Base-by-base conservation (phyloP, 305 asterid species). In the Plantago coronopus region DNA sequence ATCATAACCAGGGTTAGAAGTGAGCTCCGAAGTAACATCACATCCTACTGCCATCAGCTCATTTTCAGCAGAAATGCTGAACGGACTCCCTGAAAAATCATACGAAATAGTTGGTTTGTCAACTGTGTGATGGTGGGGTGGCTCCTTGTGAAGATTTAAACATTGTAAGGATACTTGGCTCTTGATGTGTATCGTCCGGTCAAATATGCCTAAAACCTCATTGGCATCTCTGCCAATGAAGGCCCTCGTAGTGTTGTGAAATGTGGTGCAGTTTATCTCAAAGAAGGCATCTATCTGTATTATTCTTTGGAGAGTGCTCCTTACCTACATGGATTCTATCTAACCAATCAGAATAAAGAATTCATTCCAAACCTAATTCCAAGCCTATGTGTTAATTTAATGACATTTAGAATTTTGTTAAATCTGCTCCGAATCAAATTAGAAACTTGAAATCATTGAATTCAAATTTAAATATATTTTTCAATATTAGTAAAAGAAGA, bases 11-110 rank as follows among this genome's bases (percentile, higher is more conserved):
- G 40, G 13, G 12, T 5, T 14, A 31, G 5, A 20, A 54, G 10
- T 2, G 46, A 4, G 22, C 25, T 18, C 8, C 7, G 59, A 54
- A 18, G 45, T 17, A 15, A 63, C 65, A 11, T 65, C 61, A 0
- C 81, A 76, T 17, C 81, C 76, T 4, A 72, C 71, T 0, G 59
- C 48, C 0, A 75, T 72, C 7, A 76, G 75, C 66, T 62, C 69
- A 37, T 76, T 76, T 11, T 59, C 65, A 12, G 19, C 60, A 13
- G 73, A 62, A 4, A 76, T 27, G 22, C 70, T 72, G 40, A 68
- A 69, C 27, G 74, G 72, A 20, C 71, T 51, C 8, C 53, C 45
- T 0, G 43, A 29, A 7, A 59, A 34, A 31, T 69, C 12, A 14
- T 12, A 17, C 4, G 54, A 48, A 7, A 18, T 20, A 17, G 11